Evolutionary conservation across 2,329 filamentous ascomycete genomes (phyloP).

Genomic region (Didymella segeticola): DNA sequence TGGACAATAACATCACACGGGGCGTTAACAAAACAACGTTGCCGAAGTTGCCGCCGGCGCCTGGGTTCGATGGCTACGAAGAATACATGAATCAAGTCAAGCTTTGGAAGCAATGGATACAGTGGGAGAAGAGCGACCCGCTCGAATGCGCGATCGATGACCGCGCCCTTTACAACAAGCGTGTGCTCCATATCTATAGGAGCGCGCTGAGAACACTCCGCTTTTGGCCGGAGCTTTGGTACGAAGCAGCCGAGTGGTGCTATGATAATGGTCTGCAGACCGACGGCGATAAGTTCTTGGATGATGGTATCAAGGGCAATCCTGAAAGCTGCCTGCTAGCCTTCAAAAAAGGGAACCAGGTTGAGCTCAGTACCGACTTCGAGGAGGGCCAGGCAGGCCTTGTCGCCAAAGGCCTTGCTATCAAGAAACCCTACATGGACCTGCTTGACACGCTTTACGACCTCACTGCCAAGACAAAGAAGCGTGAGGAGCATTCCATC

Average conservation of each 20-base stretch:
- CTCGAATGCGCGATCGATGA: constrained; percentile 87
- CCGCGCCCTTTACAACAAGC: constrained; percentile 72
- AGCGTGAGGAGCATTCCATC: constrained; percentile 69
- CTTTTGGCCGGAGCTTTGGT: constrained; percentile 97
- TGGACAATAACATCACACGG: constrained; percentile 89
- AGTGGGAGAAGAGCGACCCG: constrained; percentile 94
- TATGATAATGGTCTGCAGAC: constrained; percentile 75
- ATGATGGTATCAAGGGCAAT: constrained; percentile 84
- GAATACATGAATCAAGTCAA: constrained; percentile 86
- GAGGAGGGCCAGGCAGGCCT: constrained; percentile 77
- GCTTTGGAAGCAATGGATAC: constrained; percentile 91
- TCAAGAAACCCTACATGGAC: constrained; percentile 83
- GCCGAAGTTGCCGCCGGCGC: constrained; percentile 80
- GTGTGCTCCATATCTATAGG: constrained; percentile 89
- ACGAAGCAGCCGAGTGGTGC: constrained; percentile 91
- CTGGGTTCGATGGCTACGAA: constrained; percentile 84
- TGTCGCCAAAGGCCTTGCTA: constrained; percentile 70
- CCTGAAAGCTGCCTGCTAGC: constrained; percentile 91
- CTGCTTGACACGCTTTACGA: constrained; percentile 88
- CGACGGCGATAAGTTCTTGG: constrained; percentile 79
- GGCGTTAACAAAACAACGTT: constrained; percentile 78
- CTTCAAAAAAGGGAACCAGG: constrained; percentile 85
- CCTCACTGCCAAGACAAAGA: constrained; percentile 74
- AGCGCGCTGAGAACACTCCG: constrained; percentile 91
- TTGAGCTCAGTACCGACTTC: constrained; percentile 78